Base-by-base conservation (phyloP, 2,329 filamentous ascomycete species). In the Verticillium nubilum region DNA sequence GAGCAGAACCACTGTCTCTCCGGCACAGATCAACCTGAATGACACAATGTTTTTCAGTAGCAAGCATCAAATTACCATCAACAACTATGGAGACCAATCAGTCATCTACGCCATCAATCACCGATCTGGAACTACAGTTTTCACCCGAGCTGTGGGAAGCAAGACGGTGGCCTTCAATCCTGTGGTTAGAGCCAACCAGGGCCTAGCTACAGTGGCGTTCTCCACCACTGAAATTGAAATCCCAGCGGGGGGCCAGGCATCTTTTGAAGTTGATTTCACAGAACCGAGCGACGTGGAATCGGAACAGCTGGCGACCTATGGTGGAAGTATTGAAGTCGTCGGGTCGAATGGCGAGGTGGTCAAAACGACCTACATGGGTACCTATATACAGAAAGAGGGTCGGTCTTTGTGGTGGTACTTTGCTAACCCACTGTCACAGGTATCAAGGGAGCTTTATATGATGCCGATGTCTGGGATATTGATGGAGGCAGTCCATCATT, bases 51-150 rank as follows among this genome's bases (percentile, higher is more conserved):
- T 5, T 12, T 80, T 85, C 61, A 68, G 70, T 31, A 69, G 74
- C 12, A 74, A 71, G 1, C 73, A 79, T 57, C 77, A 78, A 62
- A 84, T 88, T 66, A 78, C 73, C 31, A 75, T 88, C 62, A 76
- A 71, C 64, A 88, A 88, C 73, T 73, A 74, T 4, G 80, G 79
- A 31, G 69, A 70, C 13, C 72, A 74, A 31, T 67, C 74, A 0
- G 69, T 84, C 54, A 80, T 78, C 4, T 86, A 86, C 70, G 72
- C 73, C 7, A 71, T 88, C 15, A 75, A 74, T 17, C 76, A 85
- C 60, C 70, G 78, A 4, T 75, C 77, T 1, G 78, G 83, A 12
- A 70, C 76, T 4, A 84, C 84, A 2, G 77, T 78, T n/a, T n/a
- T n/a, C n/a, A n/a, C 58, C 86, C 84, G 67, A 81, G 84, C 0